A percentile compares a stretch with the other conserved stretches of the same genome.
Evolutionary conservation across 192 early-diverging fungal species (phyloP).

Genomic region (Kappamyces sp.): DNA sequence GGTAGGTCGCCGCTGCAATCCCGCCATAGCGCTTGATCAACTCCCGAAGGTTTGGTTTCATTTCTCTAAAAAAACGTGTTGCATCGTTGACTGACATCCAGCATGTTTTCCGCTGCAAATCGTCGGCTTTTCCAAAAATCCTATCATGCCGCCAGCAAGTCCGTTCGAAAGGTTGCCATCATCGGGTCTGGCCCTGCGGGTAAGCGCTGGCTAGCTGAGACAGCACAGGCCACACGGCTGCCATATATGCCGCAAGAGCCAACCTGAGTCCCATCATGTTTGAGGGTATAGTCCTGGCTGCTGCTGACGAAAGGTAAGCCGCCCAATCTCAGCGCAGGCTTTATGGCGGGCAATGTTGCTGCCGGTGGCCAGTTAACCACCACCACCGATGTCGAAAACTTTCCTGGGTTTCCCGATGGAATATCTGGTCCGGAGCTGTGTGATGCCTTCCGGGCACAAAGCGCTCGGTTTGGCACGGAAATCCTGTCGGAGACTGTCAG

Average conservation of each 20-base stretch:
- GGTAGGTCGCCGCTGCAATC: constrained; percentile 29
- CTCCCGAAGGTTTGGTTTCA: not conserved
- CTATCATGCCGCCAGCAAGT: not conserved
- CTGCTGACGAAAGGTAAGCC: constrained; percentile 7
- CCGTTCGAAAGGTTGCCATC: constrained; percentile 43
- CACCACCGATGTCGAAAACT: constrained; percentile 88
- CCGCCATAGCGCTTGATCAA: constrained; percentile 30
- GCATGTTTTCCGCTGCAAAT: no score
- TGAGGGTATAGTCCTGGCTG: constrained; percentile 30
- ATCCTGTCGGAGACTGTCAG: constrained; percentile 88
- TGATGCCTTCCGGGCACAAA: constrained; percentile 77
- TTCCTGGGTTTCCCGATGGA: constrained; percentile 92
- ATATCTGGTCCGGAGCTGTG: constrained; percentile 82
- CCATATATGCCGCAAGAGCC: constrained; percentile 89
- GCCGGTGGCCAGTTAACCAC: constrained; percentile 86
- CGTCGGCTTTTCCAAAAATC: not conserved
- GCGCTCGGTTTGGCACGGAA: constrained; percentile 76
- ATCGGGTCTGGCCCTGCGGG: constrained; percentile 87
- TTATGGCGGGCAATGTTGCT: constrained; percentile 75
- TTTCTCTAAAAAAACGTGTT: no score
- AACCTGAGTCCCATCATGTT: constrained; percentile 71
- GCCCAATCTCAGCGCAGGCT: constrained; percentile 69
- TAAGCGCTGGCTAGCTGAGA: no score
- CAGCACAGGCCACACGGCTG: constrained; percentile 79
- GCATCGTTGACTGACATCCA: no score